Base-by-base conservation (phyloP, 2,329 filamentous ascomycete genomes). In the Colletotrichum endophyticum region DNA sequence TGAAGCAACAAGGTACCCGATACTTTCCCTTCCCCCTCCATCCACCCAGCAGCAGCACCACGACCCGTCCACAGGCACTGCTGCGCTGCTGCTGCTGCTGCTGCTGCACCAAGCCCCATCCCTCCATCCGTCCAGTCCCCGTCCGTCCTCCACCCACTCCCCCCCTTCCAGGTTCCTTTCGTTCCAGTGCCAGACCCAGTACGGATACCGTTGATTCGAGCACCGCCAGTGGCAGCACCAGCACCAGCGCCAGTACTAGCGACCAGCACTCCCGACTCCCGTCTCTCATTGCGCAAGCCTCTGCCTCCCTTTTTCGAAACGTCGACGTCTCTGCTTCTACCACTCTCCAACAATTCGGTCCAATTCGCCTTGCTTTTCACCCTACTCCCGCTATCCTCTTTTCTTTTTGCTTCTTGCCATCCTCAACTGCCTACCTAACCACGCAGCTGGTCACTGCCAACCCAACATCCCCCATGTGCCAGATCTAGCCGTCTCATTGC, bases 251-350 rank as follows among this genome's bases (percentile, higher is more conserved):
- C 61, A 64, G 61, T 16, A 73, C 56, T 53, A 53, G 44, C 44
- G 44, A 53, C 44, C 44, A 22, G 44, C 44, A 53, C 44, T 53
- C 44, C 44, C 44, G 44, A 53, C 44, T 53, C n/a, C 44, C 44
- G 32, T 44, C 22, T 63, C 36, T 49, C 68, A 34, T 67, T 70
- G 63, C 66, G 73, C 69, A 71, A 64, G 66, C 66, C 67, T 32
- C 19, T 57, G 57, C 70, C 70, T 73, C 73, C 73, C 68, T 61
- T 69, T 68, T 64, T 56, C 63, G 70, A 76, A 73, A 69, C 70
- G 64, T 59, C 70, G 36, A 39, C 36, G 63, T 68, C 70, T 73
- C 62, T 53, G 44, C 44, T 53, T 22, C 44, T 73, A 49, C 39
- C 6, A 49, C 73, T 59, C 32, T 32, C 32, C 62, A 53, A 73